Evolutionary conservation across 148 eudicot species (phyloP), one percentile per base, ranked within the genome.

Genomic region (Mesembryanthemum crystallinum): DNA sequence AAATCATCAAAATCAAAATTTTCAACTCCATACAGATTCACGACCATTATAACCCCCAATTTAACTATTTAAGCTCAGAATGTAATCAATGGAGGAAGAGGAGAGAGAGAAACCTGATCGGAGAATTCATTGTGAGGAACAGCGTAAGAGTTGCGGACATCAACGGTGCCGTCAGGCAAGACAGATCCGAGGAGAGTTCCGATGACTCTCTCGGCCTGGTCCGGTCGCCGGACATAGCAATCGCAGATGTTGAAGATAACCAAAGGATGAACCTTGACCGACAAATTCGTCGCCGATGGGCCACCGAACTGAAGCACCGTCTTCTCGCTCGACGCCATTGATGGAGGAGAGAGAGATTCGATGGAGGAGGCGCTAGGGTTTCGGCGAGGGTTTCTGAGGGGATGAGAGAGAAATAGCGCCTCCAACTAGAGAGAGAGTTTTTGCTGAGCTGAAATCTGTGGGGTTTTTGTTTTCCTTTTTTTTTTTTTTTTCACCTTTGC

Each of bases 181-280:
- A 95, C 87, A 30, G 92, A 89, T 35, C 98, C 99, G 55, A 92
- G 96, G 12, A 95, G 92, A 42, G 97, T 91, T 2, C 99, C 99
- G 74, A 95, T 89, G 43, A 92, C 94, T 62, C 99, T 87, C 9
- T 95, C 97, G 25, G 99, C 92, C 79, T 90, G 94, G 77, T 92
- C 99, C 0, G 97, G 96, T 33, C 99, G 85, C 37, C 99, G 83
- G 10, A 95, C 96, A 52, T 75, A 95, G 82, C 90, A 92, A 64
- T 95, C 97, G 71, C 96, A 89, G 68, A 95, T 84, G 82, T 90
- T 95, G 85, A 89, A 95, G 24, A 95, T 87, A 24, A 95, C 99
- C 39, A 95, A 77, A 1, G 99, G 99, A 59, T 95, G 97, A 54
- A 92, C 92, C 73, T 83, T 92, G 33, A 89, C 97, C 69, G 90